A percentile compares a stretch with the other conserved stretches of the same genome.
Evolutionary conservation across 2,329 filamentous ascomycete species (phyloP).

Genomic region (Cladosporium sp.): DNA sequence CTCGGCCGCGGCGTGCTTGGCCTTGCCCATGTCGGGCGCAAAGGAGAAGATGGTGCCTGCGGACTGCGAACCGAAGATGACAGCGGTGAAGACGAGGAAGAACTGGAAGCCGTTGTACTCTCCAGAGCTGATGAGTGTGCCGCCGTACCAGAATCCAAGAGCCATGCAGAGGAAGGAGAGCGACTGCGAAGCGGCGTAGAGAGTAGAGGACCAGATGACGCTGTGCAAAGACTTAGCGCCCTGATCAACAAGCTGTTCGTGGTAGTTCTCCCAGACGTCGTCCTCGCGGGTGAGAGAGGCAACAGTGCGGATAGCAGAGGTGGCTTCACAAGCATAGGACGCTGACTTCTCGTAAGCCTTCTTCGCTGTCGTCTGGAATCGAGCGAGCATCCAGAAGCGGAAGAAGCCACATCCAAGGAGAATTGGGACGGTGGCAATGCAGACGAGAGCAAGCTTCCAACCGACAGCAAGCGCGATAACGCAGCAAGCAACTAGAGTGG

Average conservation of each 20-base stretch:
- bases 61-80: slow-evolving; percentile 90
- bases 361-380: slow-evolving; percentile 78
- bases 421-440: slow-evolving; percentile 74
- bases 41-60: slow-evolving; percentile 88
- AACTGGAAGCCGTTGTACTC: slow-evolving; percentile 84
- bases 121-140: slow-evolving; percentile 66
- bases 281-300: slow-evolving; percentile 84
- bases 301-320: slow-evolving; percentile 89
- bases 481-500: slow-evolving; percentile 76
- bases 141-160: slow-evolving; percentile 91
- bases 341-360: slow-evolving; percentile 77
- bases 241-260: slow-evolving; percentile 64
- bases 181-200: slow-evolving; percentile 84
- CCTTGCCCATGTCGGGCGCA: slow-evolving; percentile 90
- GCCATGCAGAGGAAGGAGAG: slow-evolving; percentile 81
- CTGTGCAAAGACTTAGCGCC: slow-evolving; percentile 68
- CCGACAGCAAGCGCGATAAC: slow-evolving; percentile 71
- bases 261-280: slow-evolving; percentile 75
- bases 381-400: slow-evolving; percentile 79
- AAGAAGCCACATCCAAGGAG: slow-evolving; percentile 81
- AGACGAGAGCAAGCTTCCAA: slow-evolving; percentile 86
- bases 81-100: slow-evolving; percentile 83
- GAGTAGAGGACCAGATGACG: slow-evolving; percentile 70
- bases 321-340: slow-evolving; percentile 87
- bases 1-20: slow-evolving; percentile 76